Evolutionary conservation across 2,329 filamentous ascomycete genomes (phyloP).

Genomic region (Sordariomycetes sp.): DNA sequence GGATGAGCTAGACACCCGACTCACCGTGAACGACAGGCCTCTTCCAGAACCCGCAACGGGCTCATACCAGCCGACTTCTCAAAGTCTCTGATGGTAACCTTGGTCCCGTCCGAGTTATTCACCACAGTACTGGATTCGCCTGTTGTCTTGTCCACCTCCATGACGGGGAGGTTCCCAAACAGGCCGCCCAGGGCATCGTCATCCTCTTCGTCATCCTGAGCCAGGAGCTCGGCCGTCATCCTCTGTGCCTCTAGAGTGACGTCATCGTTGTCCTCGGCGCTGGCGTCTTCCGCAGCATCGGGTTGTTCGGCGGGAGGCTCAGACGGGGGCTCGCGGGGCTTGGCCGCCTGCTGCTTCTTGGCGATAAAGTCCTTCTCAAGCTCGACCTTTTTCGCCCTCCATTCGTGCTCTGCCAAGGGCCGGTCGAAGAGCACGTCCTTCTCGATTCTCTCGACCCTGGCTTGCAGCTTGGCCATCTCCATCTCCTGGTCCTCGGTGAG

Average conservation of each 20-base stretch:
- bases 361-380: slow-evolving; percentile 52
- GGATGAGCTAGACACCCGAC: slow-evolving; percentile 7
- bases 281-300: slow-evolving; percentile 8
- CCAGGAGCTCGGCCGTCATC: slow-evolving; percentile 48
- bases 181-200: slow-evolving; percentile 43
- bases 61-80: slow-evolving; percentile 69
- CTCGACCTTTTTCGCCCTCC: slow-evolving; percentile 47
- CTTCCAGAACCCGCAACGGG: slow-evolving; percentile 69
- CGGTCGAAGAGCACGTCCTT: slow-evolving; percentile 68
- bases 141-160: slow-evolving; percentile 42
- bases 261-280: slow-evolving; percentile 28
- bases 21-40: slow-evolving; percentile 74
- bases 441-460: slow-evolving; percentile 68
- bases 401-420: slow-evolving; percentile 51
- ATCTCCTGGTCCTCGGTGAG: slow-evolving; percentile 22
- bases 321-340: slow-evolving; percentile 4
- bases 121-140: slow-evolving; percentile 48
- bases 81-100: slow-evolving; percentile 66
- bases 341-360: slow-evolving; percentile 28
- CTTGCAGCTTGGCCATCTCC: slow-evolving; percentile 54
- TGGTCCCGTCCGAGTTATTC: slow-evolving; percentile 38
- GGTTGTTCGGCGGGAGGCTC: not conserved
- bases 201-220: slow-evolving; percentile 36
- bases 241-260: slow-evolving; percentile 45
- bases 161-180: slow-evolving; percentile 50